Evolutionary conservation across 2,329 filamentous ascomycete species (phyloP), one percentile per base, ranked within the genome.

Genomic region (Fusarium xyrophilum): DNA sequence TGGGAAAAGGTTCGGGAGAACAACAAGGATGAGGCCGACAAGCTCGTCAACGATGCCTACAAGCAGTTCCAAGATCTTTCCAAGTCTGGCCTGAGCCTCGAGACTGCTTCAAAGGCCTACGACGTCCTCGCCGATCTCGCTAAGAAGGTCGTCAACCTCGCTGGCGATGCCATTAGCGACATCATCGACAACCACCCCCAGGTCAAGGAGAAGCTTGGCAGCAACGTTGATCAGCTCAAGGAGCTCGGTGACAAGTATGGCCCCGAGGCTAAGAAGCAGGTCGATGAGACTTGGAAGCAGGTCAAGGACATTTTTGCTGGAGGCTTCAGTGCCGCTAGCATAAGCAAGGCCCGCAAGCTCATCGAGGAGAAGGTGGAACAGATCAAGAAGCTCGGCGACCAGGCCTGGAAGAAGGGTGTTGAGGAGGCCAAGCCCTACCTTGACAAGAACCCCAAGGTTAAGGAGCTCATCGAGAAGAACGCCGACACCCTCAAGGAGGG

Each of bases 391-490:
- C 79, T 92, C 4, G 90, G 89, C 25, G 89, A 93, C 40, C 84
- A 93, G 77, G 88, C 88, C 0, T 93, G 89, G 89, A 82, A 88
- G 68, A 90, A 92, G 81, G 89, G 87, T 1, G 75, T 91, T 47
- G 88, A 93, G 78, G 83, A 92, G 78, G 88, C 87, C 36, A 88
- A 91, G 81, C 90, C 91, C 1, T 86, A 88, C 62, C 83, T 93
- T 2, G 90, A 93, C 70, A 93, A 93, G 83, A 91, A 87, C 78
- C 90, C 91, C n/a, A 82, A 91, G 79, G 80, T 92, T 61, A 93
- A 92, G 82, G 83, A 92, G 78, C 77, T 93, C 0, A 76, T 93
- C 3, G 89, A 92, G 81, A 82, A 91, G 74, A 93, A 94, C 77
- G 83, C 85, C 47, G 88, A 91, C 58, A 78, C 84, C 0, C 79